phyloP scores from a whole-genome alignment of 148 eudicot genomes.

The Amaranthus hypochondriacus region DNA sequence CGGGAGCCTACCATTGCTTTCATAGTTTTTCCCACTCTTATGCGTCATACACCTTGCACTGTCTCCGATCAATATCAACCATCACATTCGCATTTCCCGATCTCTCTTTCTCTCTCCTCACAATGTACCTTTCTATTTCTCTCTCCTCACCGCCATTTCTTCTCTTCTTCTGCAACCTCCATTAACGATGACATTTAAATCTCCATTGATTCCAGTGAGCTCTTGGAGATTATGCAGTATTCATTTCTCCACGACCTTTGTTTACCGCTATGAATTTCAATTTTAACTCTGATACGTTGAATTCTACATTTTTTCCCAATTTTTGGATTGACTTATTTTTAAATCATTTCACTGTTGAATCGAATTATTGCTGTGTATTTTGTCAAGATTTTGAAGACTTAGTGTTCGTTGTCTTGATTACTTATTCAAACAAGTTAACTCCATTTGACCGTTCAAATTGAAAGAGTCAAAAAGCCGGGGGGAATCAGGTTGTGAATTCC shows the following conservation, averaged over 20 bases:
- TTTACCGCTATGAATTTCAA: background rate
- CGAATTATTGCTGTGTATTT: background rate
- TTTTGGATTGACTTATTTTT: background rate
- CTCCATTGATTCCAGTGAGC: conserved; percentile 20
- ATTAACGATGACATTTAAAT: background rate
- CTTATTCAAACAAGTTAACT: background rate
- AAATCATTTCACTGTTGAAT: conserved; percentile 7
- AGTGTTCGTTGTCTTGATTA: background rate
- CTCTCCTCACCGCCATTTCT: conserved; percentile 16
- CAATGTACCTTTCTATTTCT: conserved; percentile 1
- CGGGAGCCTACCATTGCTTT: no score
- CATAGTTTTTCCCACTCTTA: background rate
- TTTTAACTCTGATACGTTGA: background rate
- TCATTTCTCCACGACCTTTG: background rate
- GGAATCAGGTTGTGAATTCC: conserved; percentile 4
- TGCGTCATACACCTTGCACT: conserved; percentile 26
- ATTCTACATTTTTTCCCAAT: background rate
- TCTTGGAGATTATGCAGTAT: conserved; percentile 1
- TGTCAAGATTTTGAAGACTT: conserved; percentile 4
- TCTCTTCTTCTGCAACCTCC: background rate
- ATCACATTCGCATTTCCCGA: conserved; percentile 23
- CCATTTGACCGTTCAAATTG: conserved; percentile 26
- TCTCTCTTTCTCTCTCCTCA: conserved; percentile 10
- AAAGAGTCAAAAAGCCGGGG: conserved; percentile 23
- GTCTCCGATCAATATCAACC: conserved; percentile 26